Base-by-base conservation (phyloP, 2,329 filamentous ascomycete genomes). In the Lachnellula hyalina region DNA sequence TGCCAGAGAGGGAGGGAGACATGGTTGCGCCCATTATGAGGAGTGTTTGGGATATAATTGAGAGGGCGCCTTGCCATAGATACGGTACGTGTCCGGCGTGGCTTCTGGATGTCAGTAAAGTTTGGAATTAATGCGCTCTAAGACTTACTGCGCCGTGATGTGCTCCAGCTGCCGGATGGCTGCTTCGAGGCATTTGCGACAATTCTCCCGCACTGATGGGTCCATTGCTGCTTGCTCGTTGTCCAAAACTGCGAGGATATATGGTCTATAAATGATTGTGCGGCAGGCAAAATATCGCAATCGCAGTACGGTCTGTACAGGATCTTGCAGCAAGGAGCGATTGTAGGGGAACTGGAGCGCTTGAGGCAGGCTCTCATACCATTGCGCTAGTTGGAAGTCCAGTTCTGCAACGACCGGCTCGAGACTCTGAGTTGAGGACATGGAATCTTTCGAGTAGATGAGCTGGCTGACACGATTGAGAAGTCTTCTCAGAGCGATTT, bases 51-150 rank as follows among this genome's bases (percentile, higher is more conserved):
- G 87, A 90, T 21, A 92, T 87, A 67, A 94, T 89, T 21, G 87
- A 91, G 38, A 94, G 77, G 8, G 89, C 87, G 17, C 89, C 89
- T 74, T 93, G 89, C 85, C 88, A 94, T 19, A 93, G 79, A 71
- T 93, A 94, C 12, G 89, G 89, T 74, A 94, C 85, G 68, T 93
- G 89, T 49, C 89, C 89, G 57, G 86, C 87, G 67, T 91, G 89
- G 72, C 84, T 87, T 66, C 63, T 66, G 66, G 54, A 50, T 49
- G 57, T 63, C 34, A 65, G 61, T 50, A 35, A 50, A 35, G 25
- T 19, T 32, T 32, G 28, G 28, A 32, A 4, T 11, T 2, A 32
- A 32, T 11, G 28, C 28, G 28, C 8, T 11, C 8, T 14, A 25
- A 8, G 55, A 78, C 83, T 76, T 78, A 87, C 83, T 93, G 87